phyloP scores from a whole-genome alignment of 202 grass and related monocot genomes.

The Panicum hallii region DNA sequence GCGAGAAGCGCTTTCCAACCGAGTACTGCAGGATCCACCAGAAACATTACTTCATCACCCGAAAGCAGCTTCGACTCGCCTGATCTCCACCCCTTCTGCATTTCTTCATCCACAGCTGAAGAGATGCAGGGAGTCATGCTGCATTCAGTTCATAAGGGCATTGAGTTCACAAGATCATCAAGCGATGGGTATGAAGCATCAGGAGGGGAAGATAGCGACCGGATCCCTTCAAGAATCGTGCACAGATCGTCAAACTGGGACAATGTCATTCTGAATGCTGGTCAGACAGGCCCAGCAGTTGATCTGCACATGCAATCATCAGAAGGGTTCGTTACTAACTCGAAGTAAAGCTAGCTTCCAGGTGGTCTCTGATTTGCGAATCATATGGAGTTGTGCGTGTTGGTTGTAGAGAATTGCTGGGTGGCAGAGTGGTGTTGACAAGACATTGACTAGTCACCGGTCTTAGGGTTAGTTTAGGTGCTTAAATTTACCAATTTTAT shows the following conservation, averaged over 20 bases:
- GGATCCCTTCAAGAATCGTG: constrained; percentile 92
- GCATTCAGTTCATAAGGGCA: constrained; percentile 52
- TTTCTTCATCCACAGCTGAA: constrained; percentile 72
- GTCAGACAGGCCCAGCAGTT: constrained; percentile 34
- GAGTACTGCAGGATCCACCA: constrained; percentile 56
- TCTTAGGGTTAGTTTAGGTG: constrained; percentile 34
- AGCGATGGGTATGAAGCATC: constrained; percentile 97
- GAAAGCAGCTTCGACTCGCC: constrained; percentile 92
- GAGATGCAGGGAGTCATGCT: constrained; percentile 53
- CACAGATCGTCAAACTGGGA: constrained; percentile 91
- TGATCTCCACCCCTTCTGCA: constrained; percentile 86
- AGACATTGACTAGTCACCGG: neutral
- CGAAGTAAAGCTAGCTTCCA: constrained; percentile 18
- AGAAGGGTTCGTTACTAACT: constrained; percentile 39
- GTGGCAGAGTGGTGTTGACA: no score
- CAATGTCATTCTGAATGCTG: constrained; percentile 51
- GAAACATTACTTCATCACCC: constrained; percentile 69
- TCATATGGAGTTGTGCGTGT: neutral
- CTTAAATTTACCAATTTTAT: constrained; percentile 6
- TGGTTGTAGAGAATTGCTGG: neutral
- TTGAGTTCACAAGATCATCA: constrained; percentile 74
- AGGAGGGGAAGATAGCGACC: constrained; percentile 90
- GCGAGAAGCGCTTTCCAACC: constrained; percentile 86
- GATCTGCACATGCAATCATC: constrained; percentile 48
- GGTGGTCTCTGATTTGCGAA: neutral